Conservation (phyloP, 1,284 basidiomycete genomes). For the Trametes polyzona region DNA sequence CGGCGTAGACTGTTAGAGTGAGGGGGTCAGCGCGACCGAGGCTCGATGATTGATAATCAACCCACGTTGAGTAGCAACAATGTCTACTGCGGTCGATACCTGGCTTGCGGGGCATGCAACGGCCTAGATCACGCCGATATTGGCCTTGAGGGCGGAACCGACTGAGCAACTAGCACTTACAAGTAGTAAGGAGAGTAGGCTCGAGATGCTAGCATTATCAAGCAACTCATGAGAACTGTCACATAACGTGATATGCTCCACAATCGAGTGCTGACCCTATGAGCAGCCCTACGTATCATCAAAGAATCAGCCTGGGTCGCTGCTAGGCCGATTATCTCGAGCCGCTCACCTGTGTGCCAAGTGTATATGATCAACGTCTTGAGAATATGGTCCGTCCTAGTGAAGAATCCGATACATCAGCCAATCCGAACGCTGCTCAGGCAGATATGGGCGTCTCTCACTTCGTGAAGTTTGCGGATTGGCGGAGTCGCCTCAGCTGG, state of each 20-base stretch:
- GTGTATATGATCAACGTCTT: slow-evolving; percentile 1
- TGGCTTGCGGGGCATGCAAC: neutral
- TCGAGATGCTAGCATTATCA: slow-evolving; percentile 8
- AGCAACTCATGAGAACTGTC: too few relatives aligned
- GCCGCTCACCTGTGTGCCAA: slow-evolving; percentile 8
- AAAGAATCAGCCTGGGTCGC: neutral
- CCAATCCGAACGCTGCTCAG: too few relatives aligned
- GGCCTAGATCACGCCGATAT: neutral
- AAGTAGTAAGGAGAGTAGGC: slow-evolving; percentile 5
- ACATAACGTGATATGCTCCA: too few relatives aligned
- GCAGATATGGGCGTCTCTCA: neutral
- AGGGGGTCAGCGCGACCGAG: neutral
- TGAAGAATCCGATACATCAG: neutral
- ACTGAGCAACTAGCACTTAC: slow-evolving; percentile 1
- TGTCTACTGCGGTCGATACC: neutral
- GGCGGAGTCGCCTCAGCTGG: neutral
- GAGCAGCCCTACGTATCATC: neutral
- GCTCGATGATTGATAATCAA: neutral
- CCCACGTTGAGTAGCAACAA: slow-evolving; percentile 15
- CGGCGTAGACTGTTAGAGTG: neutral
- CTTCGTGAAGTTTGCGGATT: slow-evolving; percentile 4
- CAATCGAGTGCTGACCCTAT: slow-evolving; percentile 14
- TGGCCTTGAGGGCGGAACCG: too few relatives aligned
- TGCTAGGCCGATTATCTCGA: too few relatives aligned
- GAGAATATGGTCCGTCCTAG: slow-evolving; percentile 10